Percentiles rank a stretch among this genome's conserved stretches.
These are phyloP conservation scores for Delphinella strobiligena DNA, from an alignment of 2,329 filamentous ascomycete species.

Conservation along the genomic window DNA sequence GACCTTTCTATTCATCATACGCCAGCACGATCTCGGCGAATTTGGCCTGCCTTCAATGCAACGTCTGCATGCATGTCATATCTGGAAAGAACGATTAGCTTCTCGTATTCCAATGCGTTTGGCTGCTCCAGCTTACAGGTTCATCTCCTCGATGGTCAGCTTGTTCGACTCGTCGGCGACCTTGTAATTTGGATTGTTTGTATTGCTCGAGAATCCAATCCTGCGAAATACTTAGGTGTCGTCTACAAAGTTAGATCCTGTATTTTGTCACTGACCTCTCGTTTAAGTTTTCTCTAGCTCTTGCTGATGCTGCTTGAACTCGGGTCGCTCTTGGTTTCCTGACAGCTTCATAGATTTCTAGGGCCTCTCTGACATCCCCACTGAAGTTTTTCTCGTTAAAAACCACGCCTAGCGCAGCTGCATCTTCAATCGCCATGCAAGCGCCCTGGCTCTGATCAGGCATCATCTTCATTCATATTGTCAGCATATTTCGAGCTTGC, in stretches of 20 bases:
- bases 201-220: constrained; percentile 51
- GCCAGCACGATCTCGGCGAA: background rate
- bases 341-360: background rate
- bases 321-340: background rate
- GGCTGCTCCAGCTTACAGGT: constrained; percentile 32
- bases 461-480: constrained; percentile 40
- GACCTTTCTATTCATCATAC: too few relatives aligned
- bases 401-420: constrained; percentile 49
- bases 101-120: constrained; percentile 9
- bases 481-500: background rate
- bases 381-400: constrained; percentile 39
- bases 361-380: constrained; percentile 20
- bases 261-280: constrained; percentile 10
- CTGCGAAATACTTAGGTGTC: constrained; percentile 1
- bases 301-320: background rate
- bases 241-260: constrained; percentile 18
- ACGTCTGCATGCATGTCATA: constrained; percentile 50
- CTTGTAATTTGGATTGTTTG: constrained; percentile 43
- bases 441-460: constrained; percentile 58
- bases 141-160: constrained; percentile 59
- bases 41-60: constrained; percentile 27
- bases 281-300: background rate
- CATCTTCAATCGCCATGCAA: constrained; percentile 57
- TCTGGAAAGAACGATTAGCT: constrained; percentile 17
- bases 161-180: constrained; percentile 50